Evolutionary conservation across 2,329 filamentous ascomycete genomes (phyloP).

Genomic region (Alternaria solani): DNA sequence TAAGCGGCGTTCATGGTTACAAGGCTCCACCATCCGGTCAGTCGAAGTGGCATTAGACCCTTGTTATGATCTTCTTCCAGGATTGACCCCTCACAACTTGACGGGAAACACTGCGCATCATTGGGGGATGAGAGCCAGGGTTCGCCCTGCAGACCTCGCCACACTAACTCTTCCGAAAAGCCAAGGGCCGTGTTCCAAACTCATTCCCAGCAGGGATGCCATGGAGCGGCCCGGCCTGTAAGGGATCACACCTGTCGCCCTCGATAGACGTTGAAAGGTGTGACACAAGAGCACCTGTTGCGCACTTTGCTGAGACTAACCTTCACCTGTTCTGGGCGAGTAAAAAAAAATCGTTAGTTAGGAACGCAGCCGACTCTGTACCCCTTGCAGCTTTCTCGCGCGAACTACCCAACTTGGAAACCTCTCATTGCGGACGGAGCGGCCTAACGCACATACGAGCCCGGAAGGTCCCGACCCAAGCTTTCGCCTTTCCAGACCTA

Average conservation of each 20-base stretch:
- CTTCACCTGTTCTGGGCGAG: not conserved
- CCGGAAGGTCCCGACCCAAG: slow-evolving; percentile 2
- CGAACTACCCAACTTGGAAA: slow-evolving; percentile 1
- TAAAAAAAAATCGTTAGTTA: not conserved
- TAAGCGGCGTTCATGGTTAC: not conserved
- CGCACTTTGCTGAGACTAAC: not conserved
- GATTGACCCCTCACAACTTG: slow-evolving; percentile 19
- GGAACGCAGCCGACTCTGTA: not conserved
- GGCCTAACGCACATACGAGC: slow-evolving; percentile 1
- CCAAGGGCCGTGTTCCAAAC: not conserved
- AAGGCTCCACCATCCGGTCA: slow-evolving; percentile 4
- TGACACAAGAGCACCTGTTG: not conserved
- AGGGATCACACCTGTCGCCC: slow-evolving; percentile 1
- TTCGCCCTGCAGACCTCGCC: slow-evolving; percentile 7
- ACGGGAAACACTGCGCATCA: slow-evolving; percentile 17
- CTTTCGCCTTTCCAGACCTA: slow-evolving; percentile 2
- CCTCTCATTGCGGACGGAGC: not conserved
- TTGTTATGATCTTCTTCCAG: slow-evolving; percentile 8
- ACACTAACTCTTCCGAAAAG: slow-evolving; percentile 1
- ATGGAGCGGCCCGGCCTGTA: slow-evolving; percentile 11
- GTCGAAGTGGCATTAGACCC: slow-evolving; percentile 13
- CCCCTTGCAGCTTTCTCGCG: not conserved
- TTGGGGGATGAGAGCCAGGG: slow-evolving; percentile 13
- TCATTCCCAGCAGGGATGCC: slow-evolving; percentile 6
- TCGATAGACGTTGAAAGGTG: not conserved